These are phyloP conservation scores for Penicillium sp. DNA, from an alignment of 2,329 filamentous ascomycete genomes.

Conservation along the genomic window DNA sequence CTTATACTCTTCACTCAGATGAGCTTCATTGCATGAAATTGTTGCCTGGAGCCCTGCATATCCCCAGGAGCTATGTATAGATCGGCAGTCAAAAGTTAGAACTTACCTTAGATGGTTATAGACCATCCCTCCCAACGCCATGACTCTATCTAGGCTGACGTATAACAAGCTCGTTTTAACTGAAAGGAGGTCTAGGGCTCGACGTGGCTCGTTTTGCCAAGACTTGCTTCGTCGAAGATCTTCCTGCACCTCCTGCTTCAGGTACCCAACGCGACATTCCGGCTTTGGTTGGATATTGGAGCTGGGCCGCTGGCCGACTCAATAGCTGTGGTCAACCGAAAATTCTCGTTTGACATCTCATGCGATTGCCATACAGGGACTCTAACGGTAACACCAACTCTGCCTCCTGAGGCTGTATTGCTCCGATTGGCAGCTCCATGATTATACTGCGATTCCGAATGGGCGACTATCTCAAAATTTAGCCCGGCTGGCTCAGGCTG, in stretches of 20 bases:
- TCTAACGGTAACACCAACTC: background rate
- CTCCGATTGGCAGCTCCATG: background rate
- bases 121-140: background rate
- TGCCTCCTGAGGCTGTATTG: background rate
- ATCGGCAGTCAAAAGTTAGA: background rate
- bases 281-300: background rate
- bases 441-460: background rate
- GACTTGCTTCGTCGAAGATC: background rate
- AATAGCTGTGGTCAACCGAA: background rate
- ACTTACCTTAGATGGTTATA: background rate
- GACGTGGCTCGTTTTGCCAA: conserved; percentile 6
- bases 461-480: background rate
- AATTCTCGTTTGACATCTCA: too few species aligned
- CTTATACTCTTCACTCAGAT: background rate
- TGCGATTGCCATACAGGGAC: background rate
- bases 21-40: background rate
- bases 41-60: background rate
- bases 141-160: background rate
- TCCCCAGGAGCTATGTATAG: background rate
- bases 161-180: background rate
- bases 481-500: background rate
- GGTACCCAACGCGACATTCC: background rate
- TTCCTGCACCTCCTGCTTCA: background rate
- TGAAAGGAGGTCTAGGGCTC: background rate
- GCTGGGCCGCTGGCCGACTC: background rate